Evolutionary conservation across 176 grass and related monocot species (phyloP).

Genomic region (Luzula sylvatica): DNA sequence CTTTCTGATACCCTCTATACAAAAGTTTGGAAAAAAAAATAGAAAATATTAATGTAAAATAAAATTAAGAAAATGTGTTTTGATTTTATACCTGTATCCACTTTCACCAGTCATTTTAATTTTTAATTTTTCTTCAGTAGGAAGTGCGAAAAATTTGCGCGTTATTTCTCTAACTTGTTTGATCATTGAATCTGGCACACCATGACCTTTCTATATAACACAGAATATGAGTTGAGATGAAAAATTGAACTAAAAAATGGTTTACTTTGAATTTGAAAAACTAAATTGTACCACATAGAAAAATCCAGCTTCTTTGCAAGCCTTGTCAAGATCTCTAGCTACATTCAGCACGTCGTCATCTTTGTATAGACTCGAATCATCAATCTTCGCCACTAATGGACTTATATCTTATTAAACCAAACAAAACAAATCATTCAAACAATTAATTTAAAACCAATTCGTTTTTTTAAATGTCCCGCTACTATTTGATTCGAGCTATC

Average conservation of each 20-base stretch:
- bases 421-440: background rate
- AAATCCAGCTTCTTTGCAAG: constrained; percentile 75
- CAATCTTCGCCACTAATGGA: constrained; percentile 60
- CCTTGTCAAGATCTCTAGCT: constrained; percentile 44
- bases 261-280: no score
- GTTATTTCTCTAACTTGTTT: constrained; percentile 64
- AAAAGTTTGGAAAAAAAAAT: no score
- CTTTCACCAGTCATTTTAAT: constrained; percentile 74
- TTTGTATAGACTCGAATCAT: constrained; percentile 34
- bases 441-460: no score
- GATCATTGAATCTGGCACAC: constrained; percentile 52
- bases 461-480: no score
- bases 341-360: constrained; percentile 41
- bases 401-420: constrained; percentile 42
- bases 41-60: constrained; percentile 1
- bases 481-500: no score
- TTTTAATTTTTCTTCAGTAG: constrained; percentile 71
- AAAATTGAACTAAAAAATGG: no score
- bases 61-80: background rate
- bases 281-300: constrained; percentile 99
- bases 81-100: constrained; percentile 90
- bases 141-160: constrained; percentile 59
- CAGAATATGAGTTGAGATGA: no score
- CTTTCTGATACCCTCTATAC: constrained; percentile 66
- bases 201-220: constrained; percentile 56